Base-by-base conservation (phyloP, 2,329 filamentous ascomycete genomes). In the Diplodia seriata region DNA sequence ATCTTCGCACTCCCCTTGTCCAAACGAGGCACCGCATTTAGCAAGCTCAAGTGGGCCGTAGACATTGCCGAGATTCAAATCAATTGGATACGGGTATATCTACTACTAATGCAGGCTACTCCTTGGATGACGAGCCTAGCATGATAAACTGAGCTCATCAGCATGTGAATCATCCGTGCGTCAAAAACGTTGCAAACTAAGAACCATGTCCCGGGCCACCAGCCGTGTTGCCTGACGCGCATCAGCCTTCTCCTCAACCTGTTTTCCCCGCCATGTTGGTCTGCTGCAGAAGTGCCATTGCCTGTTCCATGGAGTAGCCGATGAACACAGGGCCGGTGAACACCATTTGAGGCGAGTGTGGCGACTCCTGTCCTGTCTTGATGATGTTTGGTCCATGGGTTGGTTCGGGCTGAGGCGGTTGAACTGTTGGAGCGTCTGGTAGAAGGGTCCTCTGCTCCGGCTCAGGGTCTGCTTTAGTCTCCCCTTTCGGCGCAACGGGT, bases 291-390 rank as follows among this genome's bases (percentile, higher is more conserved):
- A 79, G 56, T 7, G 70, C 70, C 53, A 76, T 73, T 36, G 79
- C 70, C 68, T 80, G 78, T 11, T 79, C 78, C 43, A 77, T 76
- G 2, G 78, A 74, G 67, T 97, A 97, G 0, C 94, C 94, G 73
- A 98, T 92, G 75, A 97, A 97, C 0, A 97, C 93, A 0, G 94
- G 94, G 0, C 94, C 94, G 9, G 92, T 97, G 75, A 97, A 97
- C 0, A 96, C 84, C 86, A 97, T 91, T 73, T 91, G 90, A 11
- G 91, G 87, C 11, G 74, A 56, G 49, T 71, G 73, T 2, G 74
- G 70, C 11, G 51, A 23, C n/a, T 55, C 31, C 36, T 31, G 33
- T 7, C 12, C 55, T 26, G 57, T 3, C 23, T 57, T 55, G 63
- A 66, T 55, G 11, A 68, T 53, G 20, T 69, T 67, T 4, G 40